Base-by-base conservation (phyloP, 2,329 filamentous ascomycete genomes). In the Talaromyces verruculosus region DNA sequence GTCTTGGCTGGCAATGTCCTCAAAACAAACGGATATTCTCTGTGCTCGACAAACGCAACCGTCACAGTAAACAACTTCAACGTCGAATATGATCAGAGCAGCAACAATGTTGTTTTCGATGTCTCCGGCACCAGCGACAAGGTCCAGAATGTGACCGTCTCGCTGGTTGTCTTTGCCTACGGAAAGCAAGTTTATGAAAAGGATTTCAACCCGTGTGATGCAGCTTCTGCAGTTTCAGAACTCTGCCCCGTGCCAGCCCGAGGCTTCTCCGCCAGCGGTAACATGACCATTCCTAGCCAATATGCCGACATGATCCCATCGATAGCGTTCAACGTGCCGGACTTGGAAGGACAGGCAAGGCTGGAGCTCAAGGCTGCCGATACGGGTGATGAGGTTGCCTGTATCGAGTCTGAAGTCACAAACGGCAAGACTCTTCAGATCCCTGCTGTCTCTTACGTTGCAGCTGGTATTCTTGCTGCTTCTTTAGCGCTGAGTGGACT, bases 271-370 rank as follows among this genome's bases (percentile, higher is more conserved):
- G 93, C 94, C 7, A 80, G 82, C 51, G 94, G 93, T 57, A 81
- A 80, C 3, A 90, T 95, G 76, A 78, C 83, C 35, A 91, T 99
- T 45, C 91, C 93, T 17, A 79, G 85, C 0, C 74, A 88, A 67
- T 94, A 89, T 74, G 88, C 91, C 65, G 84, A 84, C 63, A 80
- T 90, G 79, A 94, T 99, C 47, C 95, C 95, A 1, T 81, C 87
- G 2, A 96, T 99, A 70, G 94, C 94, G 13, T 99, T 97, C 81
- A 86, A 87, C 67, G 84, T 99, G 37, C 95, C 95, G 60, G 93
- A 99, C 76, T 90, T 99, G 71, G 89, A 94, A 64, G 94, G 94
- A 43, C 81, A 89, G 72, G 95, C 93, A 39, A 95, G 89, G 53
- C 82, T 99, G 69, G 82, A 92, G 74, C 85, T 99, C 55, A 88